Conservation (phyloP, 2,329 filamentous ascomycete genomes). For the Magnaporthiopsis incrustans region DNA sequence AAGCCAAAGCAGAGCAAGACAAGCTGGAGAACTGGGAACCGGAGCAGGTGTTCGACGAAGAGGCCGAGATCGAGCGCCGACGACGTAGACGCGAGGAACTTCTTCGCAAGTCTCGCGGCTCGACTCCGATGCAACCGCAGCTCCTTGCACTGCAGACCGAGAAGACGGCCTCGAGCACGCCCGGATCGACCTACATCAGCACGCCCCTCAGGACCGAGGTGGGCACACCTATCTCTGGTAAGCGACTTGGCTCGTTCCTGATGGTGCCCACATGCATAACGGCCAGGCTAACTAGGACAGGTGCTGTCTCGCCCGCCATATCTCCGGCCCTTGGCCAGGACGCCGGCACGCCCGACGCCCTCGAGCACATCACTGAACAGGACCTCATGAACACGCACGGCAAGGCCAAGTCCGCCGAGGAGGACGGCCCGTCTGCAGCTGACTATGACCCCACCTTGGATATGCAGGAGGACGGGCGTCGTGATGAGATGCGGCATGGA, state of each 20-base stretch:
- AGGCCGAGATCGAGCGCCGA: constrained; percentile 75
- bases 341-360: constrained; percentile 48
- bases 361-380: constrained; percentile 58
- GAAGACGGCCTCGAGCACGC: constrained; percentile 48
- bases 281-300: constrained; percentile 11
- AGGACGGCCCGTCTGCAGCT: constrained; percentile 79
- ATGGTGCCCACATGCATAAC: background rate
- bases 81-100: constrained; percentile 79
- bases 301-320: constrained; percentile 26
- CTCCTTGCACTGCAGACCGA: constrained; percentile 65
- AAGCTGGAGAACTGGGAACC: constrained; percentile 38
- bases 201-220: constrained; percentile 30
- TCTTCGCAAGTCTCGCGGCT: constrained; percentile 70
- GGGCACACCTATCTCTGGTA: constrained; percentile 41
- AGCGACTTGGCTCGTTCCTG: constrained; percentile 13
- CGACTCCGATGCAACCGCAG: constrained; percentile 54
- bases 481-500: constrained; percentile 57
- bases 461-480: constrained; percentile 74
- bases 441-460: constrained; percentile 87
- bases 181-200: constrained; percentile 36
- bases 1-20: background rate
- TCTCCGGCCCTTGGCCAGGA: constrained; percentile 30
- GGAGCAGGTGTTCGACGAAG: constrained; percentile 64
- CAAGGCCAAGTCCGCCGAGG: constrained; percentile 30
- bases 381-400: constrained; percentile 57